Evolutionary conservation across 257 asterid species (phyloP), one percentile per base, ranked within the genome.

Genomic region (Fraxinus pennsylvanica): DNA sequence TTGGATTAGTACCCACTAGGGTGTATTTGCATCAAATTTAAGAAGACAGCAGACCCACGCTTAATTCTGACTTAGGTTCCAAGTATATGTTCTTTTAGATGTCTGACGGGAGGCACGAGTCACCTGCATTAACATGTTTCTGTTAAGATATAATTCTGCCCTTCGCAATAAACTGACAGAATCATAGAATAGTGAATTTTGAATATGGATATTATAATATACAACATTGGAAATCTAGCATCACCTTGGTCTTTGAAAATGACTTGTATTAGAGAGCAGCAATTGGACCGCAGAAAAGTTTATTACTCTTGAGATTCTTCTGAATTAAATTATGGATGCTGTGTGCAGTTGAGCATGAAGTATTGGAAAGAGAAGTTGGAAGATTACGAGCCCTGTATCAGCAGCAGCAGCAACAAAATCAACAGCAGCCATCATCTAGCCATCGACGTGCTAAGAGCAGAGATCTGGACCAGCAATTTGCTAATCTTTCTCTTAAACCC

Each of bases 301-400:
- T 1, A 7, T 47, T 39, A 10, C 13, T 35, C 52, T 79, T 22
- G 25, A 66, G 70, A 21, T 68, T 72, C 72, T 45, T 78, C 12
- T 22, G 57, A 77, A 74, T 76, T 68, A 36, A 82, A 29, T 25
- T 22, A 57, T 36, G 72, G 65, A 43, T 84, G 72, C 74, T 72
- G 27, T 82, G 59, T 82, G 90, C 93, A 96, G 99, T 96, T 86
- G 99, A 96, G 88, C 97, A 93, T 72, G 98, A 93, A 39, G 93
- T 93, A 72, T 78, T 96, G 87, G 98, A 96, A 84, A 89, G 97
- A 86, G 98, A 96, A 85, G 88, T 85, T 6, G 92, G 85, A 76
- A 91, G 98, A 82, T 84, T 96, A 43, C 89, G 88, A 80, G 84
- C 84, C 83, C 71, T 93, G 73, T 92, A 91, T 87, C 86, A 81